These are phyloP conservation scores for Aspergillus brasiliensis DNA, from an alignment of 2,329 filamentous ascomycete species.

Conservation along the genomic window DNA sequence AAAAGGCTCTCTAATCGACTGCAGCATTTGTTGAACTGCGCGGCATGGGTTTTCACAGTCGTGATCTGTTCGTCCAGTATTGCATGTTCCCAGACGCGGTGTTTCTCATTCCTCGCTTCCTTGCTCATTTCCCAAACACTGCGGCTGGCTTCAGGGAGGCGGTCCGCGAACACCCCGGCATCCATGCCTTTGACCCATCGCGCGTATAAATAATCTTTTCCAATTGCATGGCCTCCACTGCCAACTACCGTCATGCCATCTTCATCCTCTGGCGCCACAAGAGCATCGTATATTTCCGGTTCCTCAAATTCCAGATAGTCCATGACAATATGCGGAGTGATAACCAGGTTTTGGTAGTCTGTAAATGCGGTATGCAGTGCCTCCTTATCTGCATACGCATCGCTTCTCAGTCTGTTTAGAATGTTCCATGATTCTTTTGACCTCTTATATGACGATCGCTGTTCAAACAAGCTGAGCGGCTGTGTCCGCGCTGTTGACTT, in stretches of 20 bases:
- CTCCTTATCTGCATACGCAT: slow-evolving; percentile 28
- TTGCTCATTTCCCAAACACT: slow-evolving; percentile 58
- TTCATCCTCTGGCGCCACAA: slow-evolving; percentile 51
- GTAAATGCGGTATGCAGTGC: slow-evolving; percentile 27
- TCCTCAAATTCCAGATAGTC: slow-evolving; percentile 52
- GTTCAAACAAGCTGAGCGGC: slow-evolving; percentile 50
- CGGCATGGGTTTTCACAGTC: slow-evolving; percentile 16
- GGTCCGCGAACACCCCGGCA: background rate
- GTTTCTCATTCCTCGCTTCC: slow-evolving; percentile 38
- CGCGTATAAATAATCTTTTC: slow-evolving; percentile 54
- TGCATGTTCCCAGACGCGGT: slow-evolving; percentile 47
- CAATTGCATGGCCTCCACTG: slow-evolving; percentile 47
- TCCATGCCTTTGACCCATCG: slow-evolving; percentile 54
- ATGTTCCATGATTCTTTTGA: slow-evolving; percentile 38
- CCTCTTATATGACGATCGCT: slow-evolving; percentile 25
- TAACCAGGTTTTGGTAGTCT: slow-evolving; percentile 16
- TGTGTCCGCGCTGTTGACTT: slow-evolving; percentile 58
- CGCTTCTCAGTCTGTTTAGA: slow-evolving; percentile 45
- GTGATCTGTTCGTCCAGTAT: slow-evolving; percentile 55
- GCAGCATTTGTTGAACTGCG: slow-evolving; percentile 18
- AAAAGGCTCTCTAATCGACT: slow-evolving; percentile 10
- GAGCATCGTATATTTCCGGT: slow-evolving; percentile 57
- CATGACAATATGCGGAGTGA: slow-evolving; percentile 35
- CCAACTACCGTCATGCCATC: slow-evolving; percentile 54
- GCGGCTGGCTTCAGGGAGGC: background rate